Percentiles rank a stretch among this genome's conserved stretches.
These are phyloP conservation scores for Eragrostis curvula DNA, from an alignment of 176 grass and related monocot genomes.

Conservation along the genomic window DNA sequence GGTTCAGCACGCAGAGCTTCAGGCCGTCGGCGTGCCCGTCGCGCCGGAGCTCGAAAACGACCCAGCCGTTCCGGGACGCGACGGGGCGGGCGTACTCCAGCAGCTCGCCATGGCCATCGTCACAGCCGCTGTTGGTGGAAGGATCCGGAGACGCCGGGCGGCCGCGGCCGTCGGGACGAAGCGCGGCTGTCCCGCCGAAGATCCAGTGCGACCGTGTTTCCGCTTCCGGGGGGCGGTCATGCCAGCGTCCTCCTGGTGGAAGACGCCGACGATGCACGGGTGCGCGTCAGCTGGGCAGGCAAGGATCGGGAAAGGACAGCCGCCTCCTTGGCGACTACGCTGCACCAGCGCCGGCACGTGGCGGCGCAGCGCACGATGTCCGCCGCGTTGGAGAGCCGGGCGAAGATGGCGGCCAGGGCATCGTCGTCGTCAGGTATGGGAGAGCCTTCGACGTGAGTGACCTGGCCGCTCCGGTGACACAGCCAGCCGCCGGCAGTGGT, in stretches of 20 bases:
- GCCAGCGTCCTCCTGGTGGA: background rate
- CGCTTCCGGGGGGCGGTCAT: background rate
- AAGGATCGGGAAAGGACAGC: background rate
- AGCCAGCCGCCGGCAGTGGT: constrained; percentile 17
- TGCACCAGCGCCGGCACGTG: too few species aligned
- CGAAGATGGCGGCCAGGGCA: background rate
- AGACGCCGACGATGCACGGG: background rate
- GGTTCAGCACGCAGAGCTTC: background rate
- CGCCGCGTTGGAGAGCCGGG: too few species aligned
- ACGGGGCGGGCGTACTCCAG: too few species aligned
- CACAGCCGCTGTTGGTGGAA: background rate
- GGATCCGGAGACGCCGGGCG: background rate
- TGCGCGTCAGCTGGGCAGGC: background rate
- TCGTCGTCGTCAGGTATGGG: background rate
- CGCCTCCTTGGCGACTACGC: too few species aligned
- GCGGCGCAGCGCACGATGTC: too few species aligned
- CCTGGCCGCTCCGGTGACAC: background rate
- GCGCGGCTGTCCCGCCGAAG: background rate
- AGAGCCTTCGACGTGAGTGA: background rate
- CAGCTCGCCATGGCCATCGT: background rate
- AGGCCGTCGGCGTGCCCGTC: background rate
- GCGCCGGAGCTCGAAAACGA: too few species aligned
- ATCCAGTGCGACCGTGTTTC: background rate
- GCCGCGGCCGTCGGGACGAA: background rate
- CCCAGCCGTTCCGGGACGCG: too few species aligned